Evolutionary conservation across 805 yeast species (phyloP).

Genomic region (Wickerhamiella spandovensis): DNA sequence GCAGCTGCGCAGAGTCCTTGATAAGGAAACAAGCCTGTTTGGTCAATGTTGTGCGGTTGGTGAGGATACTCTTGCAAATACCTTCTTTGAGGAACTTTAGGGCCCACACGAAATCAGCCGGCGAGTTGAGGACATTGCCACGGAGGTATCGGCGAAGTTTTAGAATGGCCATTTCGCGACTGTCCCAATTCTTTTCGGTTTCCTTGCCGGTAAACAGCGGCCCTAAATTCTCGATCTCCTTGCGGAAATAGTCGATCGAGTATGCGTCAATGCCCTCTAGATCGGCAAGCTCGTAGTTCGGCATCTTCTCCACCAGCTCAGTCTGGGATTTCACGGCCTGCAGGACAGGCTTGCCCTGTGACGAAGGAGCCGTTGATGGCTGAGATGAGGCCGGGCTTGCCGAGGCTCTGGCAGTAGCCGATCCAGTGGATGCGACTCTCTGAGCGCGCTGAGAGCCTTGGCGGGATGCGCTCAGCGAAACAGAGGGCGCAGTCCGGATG

Average conservation of each 20-base stretch:
- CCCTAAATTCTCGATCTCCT: constrained; percentile 22
- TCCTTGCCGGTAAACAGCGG: constrained; percentile 54
- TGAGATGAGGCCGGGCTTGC: not conserved
- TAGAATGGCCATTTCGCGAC: constrained; percentile 49
- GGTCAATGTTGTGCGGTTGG: constrained; percentile 76
- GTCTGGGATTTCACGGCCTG: not conserved
- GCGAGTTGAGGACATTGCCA: constrained; percentile 35
- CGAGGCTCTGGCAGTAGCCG: not conserved
- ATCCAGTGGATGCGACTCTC: not conserved
- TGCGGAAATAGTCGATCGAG: constrained; percentile 21
- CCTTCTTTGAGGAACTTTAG: constrained; percentile 39
- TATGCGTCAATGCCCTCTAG: constrained; percentile 24
- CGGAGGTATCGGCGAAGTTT: constrained; percentile 46
- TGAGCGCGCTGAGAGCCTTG: not conserved
- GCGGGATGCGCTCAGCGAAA: not conserved
- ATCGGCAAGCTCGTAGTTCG: constrained; percentile 29
- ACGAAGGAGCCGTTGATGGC: too few relatives aligned
- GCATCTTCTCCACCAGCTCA: constrained; percentile 2
- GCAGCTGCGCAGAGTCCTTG: constrained; percentile 38
- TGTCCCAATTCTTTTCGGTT: constrained; percentile 77
- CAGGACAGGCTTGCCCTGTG: not conserved
- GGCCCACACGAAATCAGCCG: constrained; percentile 26
- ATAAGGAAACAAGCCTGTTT: constrained; percentile 61
- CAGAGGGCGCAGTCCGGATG: not conserved
- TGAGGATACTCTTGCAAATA: constrained; percentile 48